Conservation (phyloP, 2,329 filamentous ascomycete genomes). For the Phyllosticta paracitricarpa region DNA sequence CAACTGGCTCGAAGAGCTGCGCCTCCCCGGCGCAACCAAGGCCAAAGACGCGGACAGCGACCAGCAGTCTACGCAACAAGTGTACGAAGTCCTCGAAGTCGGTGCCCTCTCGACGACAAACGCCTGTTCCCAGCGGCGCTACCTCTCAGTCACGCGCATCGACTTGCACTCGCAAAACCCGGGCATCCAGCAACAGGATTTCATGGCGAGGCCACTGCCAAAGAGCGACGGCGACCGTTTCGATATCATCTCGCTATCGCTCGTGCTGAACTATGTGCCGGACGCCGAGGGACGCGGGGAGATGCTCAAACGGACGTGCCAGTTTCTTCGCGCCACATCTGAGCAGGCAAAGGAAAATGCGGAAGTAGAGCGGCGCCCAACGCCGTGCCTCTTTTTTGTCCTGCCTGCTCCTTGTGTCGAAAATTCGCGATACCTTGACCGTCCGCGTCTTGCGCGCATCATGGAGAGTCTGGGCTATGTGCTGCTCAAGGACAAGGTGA, state of each 20-base stretch:
- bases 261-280: constrained; percentile 92
- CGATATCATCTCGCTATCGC: constrained; percentile 80
- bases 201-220: constrained; percentile 79
- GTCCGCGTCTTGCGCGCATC: constrained; percentile 57
- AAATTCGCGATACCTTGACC: constrained; percentile 84
- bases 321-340: constrained; percentile 20
- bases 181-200: constrained; percentile 80
- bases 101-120: constrained; percentile 79
- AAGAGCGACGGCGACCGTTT: constrained; percentile 53
- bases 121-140: constrained; percentile 60
- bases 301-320: constrained; percentile 53
- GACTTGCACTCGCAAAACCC: constrained; percentile 80
- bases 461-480: constrained; percentile 69
- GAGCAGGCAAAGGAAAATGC: not conserved
- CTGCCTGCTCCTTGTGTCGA: constrained; percentile 77
- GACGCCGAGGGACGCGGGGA: constrained; percentile 63
- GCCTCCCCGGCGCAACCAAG: not conserved
- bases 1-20: constrained; percentile 42
- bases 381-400: constrained; percentile 77
- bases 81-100: constrained; percentile 69
- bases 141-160: constrained; percentile 71
- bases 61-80: not conserved
- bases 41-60: constrained; percentile 1
- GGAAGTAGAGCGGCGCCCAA: constrained; percentile 19
- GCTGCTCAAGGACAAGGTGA: constrained; percentile 57